Base-by-base conservation (phyloP, 2,329 filamentous ascomycete genomes). In the Trichophaea hybrida region DNA sequence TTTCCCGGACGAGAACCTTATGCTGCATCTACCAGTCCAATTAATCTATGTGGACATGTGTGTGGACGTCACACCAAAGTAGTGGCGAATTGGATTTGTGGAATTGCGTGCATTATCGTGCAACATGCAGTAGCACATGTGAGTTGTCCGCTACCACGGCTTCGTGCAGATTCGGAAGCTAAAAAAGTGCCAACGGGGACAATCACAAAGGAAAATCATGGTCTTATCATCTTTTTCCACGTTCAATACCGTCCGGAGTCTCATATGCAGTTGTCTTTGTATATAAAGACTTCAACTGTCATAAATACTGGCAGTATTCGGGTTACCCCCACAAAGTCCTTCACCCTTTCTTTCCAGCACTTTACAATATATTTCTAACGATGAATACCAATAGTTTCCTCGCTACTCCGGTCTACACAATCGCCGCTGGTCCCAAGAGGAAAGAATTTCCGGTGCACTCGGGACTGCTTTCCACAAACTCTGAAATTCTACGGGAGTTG, bases 371-470 rank as follows among this genome's bases (percentile, higher is more conserved):
- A 50, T 13, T 24, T 50, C 13, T 37, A n/a, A 35, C 24, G 31
- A 35, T 34, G 10, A n/a, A 35, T 37, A 12, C 24, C n/a, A 53
- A 32, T 33, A 53, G 33, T n/a, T 53, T 53, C 34, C 50, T 53
- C 13, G n/a, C 50, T 33, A 53, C 50, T 35, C 32, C 50, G n/a
- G 33, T 53, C 12, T 53, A 53, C 32, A 53, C 50, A 31, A 53
- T 53, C 50, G 31, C 50, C 31, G 50, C 50, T 6, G 50, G 50
- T n/a, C 50, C 50, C 10, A 6, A n/a, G 10, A n/a, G 50, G 13
- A 53, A 53, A 24, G 50, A 53, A 37, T 53, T 53, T 53, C 50
- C 32, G 32, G 33, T 53, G 10, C 50, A 53, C 34, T 35, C 32
- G n/a, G 50, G 50, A 10, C 34, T 53, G 6, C 33, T 53, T n/a